Base-by-base conservation (phyloP, 2,329 filamentous ascomycete species). In the Aspergillus cejpii region DNA sequence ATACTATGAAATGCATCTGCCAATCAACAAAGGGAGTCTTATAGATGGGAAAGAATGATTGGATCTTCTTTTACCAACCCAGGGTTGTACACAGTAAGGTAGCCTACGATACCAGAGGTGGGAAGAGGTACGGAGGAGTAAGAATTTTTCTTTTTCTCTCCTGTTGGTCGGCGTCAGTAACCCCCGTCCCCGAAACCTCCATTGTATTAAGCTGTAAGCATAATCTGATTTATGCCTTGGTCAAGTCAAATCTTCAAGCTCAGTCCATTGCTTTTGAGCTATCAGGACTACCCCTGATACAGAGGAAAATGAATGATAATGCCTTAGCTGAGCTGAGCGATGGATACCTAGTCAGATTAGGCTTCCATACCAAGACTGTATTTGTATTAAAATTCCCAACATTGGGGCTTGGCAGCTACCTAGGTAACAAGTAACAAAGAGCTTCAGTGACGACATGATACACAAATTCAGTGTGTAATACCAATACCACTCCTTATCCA, bases 381-480 rank as follows among this genome's bases (percentile, higher is more conserved):
- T 5, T 24, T 24, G 23, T n/a, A n/a, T n/a, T n/a, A n/a, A n/a
- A n/a, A n/a, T 4, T 24, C 8, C 4, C 5, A 24, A 4, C 23
- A 24, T 24, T 8, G 8, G 8, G 38, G 45, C n/a, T 27, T 51
- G 49, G 44, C 11, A 31, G 37, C 15, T n/a, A n/a, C n/a, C n/a
- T 20, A 17, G 14, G 31, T 12, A 11, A 8, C 23, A 24, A 24
- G 5, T 8, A 34, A 5, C 10, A 36, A 37, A 41, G 51, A 53
- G 53, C n/a, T n/a, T n/a, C 39, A 36, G 47, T 63, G 59, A 63
- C 58, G 58, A 52, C 55, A 62, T 57, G 50, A 50, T 50, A 52
- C 49, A 17, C 14, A 28, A 12, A 43, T 17, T 39, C 39, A 60
- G 51, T 40, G 24, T 19, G 59, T 60, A 60, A 60, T 63, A 61